phyloP scores from a whole-genome alignment of 2,329 filamentous ascomycete genomes.

The Colletotrichum sp. region DNA sequence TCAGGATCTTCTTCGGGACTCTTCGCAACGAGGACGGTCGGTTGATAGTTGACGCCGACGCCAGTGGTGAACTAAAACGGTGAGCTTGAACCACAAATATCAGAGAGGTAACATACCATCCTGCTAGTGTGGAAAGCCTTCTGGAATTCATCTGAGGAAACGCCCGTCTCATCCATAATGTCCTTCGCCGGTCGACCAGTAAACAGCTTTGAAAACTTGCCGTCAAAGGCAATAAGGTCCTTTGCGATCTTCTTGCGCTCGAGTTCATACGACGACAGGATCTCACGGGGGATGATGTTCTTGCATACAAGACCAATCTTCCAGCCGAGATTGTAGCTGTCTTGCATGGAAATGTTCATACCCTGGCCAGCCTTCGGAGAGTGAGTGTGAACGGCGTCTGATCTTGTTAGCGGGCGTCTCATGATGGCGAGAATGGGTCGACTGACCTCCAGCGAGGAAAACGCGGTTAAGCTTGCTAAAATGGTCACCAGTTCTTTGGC shows the following conservation, averaged over 20 bases:
- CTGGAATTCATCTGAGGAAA: constrained; percentile 69
- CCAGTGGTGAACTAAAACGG: constrained; percentile 21
- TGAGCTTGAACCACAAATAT: neutral
- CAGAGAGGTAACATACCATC: constrained; percentile 27
- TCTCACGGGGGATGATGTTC: constrained; percentile 41
- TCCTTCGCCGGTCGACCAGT: constrained; percentile 62
- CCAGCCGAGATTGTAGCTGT: constrained; percentile 64
- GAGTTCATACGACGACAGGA: constrained; percentile 55
- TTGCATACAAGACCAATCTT: constrained; percentile 56
- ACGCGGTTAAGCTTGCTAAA: constrained; percentile 64
- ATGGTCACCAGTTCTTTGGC: constrained; percentile 64
- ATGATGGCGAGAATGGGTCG: neutral
- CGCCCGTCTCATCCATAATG: constrained; percentile 63
- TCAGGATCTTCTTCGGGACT: constrained; percentile 36
- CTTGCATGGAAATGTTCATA: constrained; percentile 77
- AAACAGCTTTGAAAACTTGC: constrained; percentile 61
- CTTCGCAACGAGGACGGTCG: constrained; percentile 62
- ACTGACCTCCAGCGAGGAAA: constrained; percentile 64
- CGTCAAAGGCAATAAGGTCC: constrained; percentile 62
- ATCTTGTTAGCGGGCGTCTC: neutral
- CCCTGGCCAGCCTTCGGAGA: constrained; percentile 71
- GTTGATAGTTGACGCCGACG: constrained; percentile 59
- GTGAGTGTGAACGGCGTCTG: constrained; percentile 64
- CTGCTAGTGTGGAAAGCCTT: constrained; percentile 64
- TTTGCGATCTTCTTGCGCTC: constrained; percentile 66